Evolutionary conservation across 2,329 filamentous ascomycete genomes (phyloP).

Genomic region (Ophiostoma sp.): DNA sequence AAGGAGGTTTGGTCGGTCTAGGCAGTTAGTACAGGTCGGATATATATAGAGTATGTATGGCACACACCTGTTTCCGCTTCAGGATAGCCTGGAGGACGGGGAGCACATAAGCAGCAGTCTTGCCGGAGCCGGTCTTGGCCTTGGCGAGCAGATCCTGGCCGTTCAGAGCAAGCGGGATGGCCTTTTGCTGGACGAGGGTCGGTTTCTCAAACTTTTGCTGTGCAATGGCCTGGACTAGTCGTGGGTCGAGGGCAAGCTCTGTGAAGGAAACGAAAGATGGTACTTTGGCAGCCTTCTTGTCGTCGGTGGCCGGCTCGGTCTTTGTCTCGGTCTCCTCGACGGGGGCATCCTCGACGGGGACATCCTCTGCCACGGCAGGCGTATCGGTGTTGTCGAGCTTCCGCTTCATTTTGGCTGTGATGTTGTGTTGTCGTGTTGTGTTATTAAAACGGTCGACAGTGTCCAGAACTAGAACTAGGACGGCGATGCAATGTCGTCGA

Average conservation of each 20-base stretch:
- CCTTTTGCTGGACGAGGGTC: constrained; percentile 80
- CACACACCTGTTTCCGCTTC: constrained; percentile 56
- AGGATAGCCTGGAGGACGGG: constrained; percentile 82
- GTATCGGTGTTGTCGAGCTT: constrained; percentile 48
- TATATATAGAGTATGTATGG: neutral
- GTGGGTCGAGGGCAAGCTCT: constrained; percentile 72
- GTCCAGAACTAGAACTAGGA: neutral
- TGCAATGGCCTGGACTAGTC: constrained; percentile 78
- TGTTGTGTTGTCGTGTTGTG: neutral
- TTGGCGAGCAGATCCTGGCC: constrained; percentile 88
- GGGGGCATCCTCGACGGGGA: neutral
- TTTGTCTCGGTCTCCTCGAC: constrained; percentile 11
- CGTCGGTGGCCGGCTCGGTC: constrained; percentile 27
- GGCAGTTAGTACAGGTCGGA: neutral
- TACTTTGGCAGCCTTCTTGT: neutral
- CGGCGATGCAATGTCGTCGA: constrained; percentile 6
- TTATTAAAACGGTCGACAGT: neutral
- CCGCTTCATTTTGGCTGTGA: constrained; percentile 47
- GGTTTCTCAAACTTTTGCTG: constrained; percentile 79
- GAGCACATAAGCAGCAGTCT: constrained; percentile 92
- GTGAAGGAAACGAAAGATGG: constrained; percentile 51
- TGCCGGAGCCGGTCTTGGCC: constrained; percentile 91
- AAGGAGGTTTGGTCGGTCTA: constrained; percentile 48
- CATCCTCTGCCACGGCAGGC: constrained; percentile 29
- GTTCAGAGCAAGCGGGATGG: constrained; percentile 80